Conservation (phyloP, 441 rosid species). For the Croton setiger region DNA sequence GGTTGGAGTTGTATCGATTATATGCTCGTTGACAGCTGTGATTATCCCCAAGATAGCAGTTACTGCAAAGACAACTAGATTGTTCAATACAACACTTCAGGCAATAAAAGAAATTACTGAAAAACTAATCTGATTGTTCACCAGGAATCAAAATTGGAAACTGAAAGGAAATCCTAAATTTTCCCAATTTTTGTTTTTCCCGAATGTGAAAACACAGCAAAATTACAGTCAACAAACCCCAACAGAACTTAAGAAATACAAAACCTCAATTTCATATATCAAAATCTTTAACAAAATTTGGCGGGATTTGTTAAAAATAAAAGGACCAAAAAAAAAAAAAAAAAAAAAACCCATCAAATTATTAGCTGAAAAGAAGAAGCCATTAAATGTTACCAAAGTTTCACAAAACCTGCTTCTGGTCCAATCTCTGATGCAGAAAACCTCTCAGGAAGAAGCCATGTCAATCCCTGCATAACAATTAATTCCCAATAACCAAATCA, state of each 20-base stretch:
- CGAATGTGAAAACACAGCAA: not conserved
- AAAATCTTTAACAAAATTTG: not conserved
- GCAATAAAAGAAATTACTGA: not conserved
- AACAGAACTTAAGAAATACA: not conserved
- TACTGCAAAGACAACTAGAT: constrained; percentile 53
- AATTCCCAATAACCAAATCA: constrained; percentile 18
- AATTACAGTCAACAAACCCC: constrained; percentile 3
- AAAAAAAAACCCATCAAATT: constrained; percentile 14
- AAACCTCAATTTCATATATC: not conserved
- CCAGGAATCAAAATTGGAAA: not conserved
- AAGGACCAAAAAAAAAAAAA: constrained; percentile 6
- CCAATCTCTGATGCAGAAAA: constrained; percentile 92
- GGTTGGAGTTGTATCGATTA: constrained; percentile 62
- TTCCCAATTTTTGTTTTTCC: not conserved
- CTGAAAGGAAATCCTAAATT: constrained; percentile 2
- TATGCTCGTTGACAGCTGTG: constrained; percentile 81
- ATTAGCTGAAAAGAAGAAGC: constrained; percentile 43
- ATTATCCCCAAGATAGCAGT: constrained; percentile 78
- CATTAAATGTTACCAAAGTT: constrained; percentile 68
- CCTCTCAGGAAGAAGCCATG: constrained; percentile 96
- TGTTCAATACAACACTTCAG: constrained; percentile 19
- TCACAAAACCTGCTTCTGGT: constrained; percentile 99
- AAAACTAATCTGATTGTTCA: not conserved
- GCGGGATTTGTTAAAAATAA: not conserved
- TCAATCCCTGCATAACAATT: constrained; percentile 63